Base-by-base conservation (phyloP, 805 yeast species). In the Yamadazyma ubonensis region DNA sequence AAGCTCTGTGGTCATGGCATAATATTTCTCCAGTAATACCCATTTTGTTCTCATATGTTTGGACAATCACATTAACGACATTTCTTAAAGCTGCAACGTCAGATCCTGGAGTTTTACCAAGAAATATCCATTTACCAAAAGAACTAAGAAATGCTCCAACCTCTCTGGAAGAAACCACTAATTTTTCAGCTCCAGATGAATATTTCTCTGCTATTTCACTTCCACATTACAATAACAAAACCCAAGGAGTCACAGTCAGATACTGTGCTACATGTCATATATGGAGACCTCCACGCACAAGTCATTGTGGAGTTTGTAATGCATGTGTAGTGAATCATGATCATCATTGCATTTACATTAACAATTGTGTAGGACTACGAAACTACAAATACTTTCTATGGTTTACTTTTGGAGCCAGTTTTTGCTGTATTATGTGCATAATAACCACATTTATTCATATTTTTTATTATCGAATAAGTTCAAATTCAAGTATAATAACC, bases 81-180 rank as follows among this genome's bases (percentile, higher is more conserved):
- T 78, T 79, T 44, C 41, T 81, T 6, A 70, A 61, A 41, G 81
- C 83, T 0, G 70, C 84, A 0, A 63, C 76, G 2, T 58, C 73
- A 8, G 95, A 86, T 49, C 86, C 95, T 0, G 95, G 95, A 0
- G 58, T 73, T 3, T 52, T 83, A 8, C 90, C 95, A 0, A 62
- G 80, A 43, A 83, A 83, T 57, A 57, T 82, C 4, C 93, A 86
- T 50, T 17, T 79, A 22, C 73, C 75, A 0, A 29, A 31, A 22
- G 44, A 39, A 11, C 6, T 36, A 10, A 23, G 43, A 12, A 25
- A 18, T 2, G 38, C 14, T 2, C 10, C 6, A 6, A 50, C 52
- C 21, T 52, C 58, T n/a, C 90, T 91, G 0, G 67, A 65, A 5
- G 22, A 16, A 3, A 30, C 23, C n/a, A 5, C 22, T 10, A 11